phyloP scores from a whole-genome alignment of 257 asterid genomes.

The Cruciata laevipes region DNA sequence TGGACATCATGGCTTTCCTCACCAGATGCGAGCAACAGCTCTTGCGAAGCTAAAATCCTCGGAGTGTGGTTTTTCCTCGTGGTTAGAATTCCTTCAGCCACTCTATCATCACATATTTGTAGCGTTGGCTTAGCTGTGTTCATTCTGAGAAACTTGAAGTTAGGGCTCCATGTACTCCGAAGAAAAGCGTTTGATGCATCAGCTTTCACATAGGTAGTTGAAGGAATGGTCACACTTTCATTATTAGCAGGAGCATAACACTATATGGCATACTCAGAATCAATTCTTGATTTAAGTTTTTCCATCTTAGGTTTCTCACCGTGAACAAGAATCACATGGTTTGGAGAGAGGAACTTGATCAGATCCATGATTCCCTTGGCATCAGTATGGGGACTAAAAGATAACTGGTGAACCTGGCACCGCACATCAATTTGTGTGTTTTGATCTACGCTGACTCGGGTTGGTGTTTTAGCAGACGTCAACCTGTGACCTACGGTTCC shows the following conservation, averaged over 20 bases:
- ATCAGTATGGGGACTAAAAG: conserved; percentile 89
- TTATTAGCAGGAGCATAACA: conserved; percentile 68
- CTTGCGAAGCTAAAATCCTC: conserved; percentile 38
- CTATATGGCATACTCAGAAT: conserved; percentile 46
- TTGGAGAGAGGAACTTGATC: conserved; percentile 74
- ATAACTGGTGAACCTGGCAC: conserved; percentile 53
- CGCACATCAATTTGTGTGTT: conserved; percentile 64
- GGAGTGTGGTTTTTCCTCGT: conserved; percentile 28
- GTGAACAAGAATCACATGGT: conserved; percentile 76
- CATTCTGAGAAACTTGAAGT: conserved; percentile 46
- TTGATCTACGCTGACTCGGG: conserved; percentile 49
- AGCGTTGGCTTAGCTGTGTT: conserved; percentile 23
- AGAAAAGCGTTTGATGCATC: conserved; percentile 53
- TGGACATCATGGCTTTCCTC: conserved; percentile 37
- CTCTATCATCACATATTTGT: conserved; percentile 57
- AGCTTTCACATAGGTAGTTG: conserved; percentile 48
- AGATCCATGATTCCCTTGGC: conserved; percentile 95
- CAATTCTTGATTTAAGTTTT: conserved; percentile 40
- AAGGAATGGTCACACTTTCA: conserved; percentile 46
- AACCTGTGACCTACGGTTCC: conserved; percentile 75
- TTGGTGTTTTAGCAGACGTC: conserved; percentile 67
- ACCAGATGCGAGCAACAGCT: conserved; percentile 32
- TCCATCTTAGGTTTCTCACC: conserved; percentile 85
- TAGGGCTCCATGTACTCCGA: conserved; percentile 50
- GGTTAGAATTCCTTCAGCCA: conserved; percentile 55